These are phyloP conservation scores for Boechera stricta DNA, from an alignment of 345 rosid species.

Conservation along the genomic window DNA sequence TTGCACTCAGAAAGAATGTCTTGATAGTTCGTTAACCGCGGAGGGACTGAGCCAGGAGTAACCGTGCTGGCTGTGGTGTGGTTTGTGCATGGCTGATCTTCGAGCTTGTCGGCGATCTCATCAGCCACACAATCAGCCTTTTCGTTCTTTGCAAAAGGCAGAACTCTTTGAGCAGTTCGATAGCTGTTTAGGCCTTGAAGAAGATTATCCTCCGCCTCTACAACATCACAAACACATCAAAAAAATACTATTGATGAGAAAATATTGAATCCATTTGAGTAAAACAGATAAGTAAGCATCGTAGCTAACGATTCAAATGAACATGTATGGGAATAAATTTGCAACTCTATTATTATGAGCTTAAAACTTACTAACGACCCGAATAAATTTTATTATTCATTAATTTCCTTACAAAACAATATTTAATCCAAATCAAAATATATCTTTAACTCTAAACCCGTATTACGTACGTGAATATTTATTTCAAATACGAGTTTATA, in stretches of 20 bases:
- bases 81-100: constrained; percentile 57
- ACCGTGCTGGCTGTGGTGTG: constrained; percentile 20
- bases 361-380: neutral
- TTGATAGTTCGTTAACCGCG: constrained; percentile 51
- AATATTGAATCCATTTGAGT: neutral
- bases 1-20: constrained; percentile 60
- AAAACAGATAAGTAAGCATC: neutral
- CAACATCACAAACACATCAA: neutral
- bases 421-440: neutral
- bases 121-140: constrained; percentile 75
- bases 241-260: neutral
- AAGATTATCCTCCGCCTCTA: constrained; percentile 69
- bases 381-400: neutral
- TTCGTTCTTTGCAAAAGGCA: constrained; percentile 52
- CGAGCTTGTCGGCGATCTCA: constrained; percentile 58
- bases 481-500: neutral
- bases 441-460: neutral
- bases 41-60: constrained; percentile 41
- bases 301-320: neutral
- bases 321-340: neutral
- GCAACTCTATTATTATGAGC: neutral
- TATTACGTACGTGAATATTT: too few species aligned
- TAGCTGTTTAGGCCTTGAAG: constrained; percentile 78
- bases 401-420: neutral
- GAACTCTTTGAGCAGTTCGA: constrained; percentile 54